Conservation (phyloP, 345 rosid genomes). For the Lumnitzera racemosa region DNA sequence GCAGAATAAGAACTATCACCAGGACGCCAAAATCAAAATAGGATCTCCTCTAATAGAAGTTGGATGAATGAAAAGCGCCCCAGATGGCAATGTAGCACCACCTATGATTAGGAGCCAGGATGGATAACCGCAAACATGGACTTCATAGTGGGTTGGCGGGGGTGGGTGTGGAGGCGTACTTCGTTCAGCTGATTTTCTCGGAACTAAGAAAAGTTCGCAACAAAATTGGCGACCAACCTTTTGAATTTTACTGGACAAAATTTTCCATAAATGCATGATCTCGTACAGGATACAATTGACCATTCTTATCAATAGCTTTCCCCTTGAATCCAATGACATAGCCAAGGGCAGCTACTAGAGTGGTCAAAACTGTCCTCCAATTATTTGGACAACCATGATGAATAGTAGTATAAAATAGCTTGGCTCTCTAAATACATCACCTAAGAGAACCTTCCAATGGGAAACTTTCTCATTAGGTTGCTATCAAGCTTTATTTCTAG, state of each 20-base stretch:
- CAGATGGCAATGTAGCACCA: background rate
- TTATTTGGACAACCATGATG: background rate
- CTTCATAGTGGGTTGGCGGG: background rate
- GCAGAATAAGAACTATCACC: background rate
- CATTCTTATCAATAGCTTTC: conserved; percentile 2
- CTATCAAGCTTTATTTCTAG: too few relatives aligned
- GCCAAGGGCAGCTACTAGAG: conserved; percentile 1
- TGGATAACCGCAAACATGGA: background rate
- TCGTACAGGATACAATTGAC: background rate
- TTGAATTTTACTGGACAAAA: conserved; percentile 1
- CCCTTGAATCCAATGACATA: conserved; percentile 2
- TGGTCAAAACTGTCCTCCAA: conserved; percentile 1
- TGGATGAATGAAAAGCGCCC: background rate
- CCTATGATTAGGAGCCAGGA: conserved; percentile 1
- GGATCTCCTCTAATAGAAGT: conserved; percentile 1
- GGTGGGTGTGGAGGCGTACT: background rate
- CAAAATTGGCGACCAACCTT: conserved; percentile 8
- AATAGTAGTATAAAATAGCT: too few relatives aligned
- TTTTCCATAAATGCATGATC: background rate
- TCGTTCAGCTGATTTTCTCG: conserved; percentile 1
- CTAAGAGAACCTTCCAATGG: too few relatives aligned
- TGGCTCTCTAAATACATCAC: too few relatives aligned
- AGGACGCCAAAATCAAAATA: conserved; percentile 5
- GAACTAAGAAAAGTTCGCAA: conserved; percentile 2
- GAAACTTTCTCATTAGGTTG: too few relatives aligned